These are phyloP conservation scores for Fusarium clavum DNA, from an alignment of 2,329 filamentous ascomycete genomes.

Conservation along the genomic window DNA sequence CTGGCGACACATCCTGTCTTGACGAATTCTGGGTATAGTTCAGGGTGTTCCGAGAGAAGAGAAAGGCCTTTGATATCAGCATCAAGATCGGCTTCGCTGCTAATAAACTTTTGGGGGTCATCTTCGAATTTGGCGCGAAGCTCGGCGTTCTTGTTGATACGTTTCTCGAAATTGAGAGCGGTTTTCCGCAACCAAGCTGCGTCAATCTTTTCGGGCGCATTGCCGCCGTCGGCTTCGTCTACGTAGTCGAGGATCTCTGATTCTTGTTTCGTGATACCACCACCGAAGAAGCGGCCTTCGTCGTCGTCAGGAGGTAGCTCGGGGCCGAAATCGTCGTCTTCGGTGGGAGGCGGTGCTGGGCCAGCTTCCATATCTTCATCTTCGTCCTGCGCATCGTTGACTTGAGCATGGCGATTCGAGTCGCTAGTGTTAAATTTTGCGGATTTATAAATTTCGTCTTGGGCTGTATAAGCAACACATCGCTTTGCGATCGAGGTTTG, in stretches of 20 bases:
- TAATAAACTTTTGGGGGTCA: slow-evolving; percentile 85
- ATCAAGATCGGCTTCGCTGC: slow-evolving; percentile 88
- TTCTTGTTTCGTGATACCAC: slow-evolving; percentile 85
- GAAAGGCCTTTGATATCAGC: slow-evolving; percentile 87
- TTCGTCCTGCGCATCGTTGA: slow-evolving; percentile 59
- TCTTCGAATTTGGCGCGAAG: slow-evolving; percentile 85
- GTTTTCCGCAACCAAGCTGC: slow-evolving; percentile 83
- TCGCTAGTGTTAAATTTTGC: slow-evolving; percentile 63
- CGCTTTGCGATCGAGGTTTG: not conserved
- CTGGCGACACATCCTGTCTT: slow-evolving; percentile 78
- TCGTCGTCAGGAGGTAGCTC: slow-evolving; percentile 68
- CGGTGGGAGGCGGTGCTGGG: slow-evolving; percentile 60
- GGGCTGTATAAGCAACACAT: not conserved
- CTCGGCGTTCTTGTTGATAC: slow-evolving; percentile 90
- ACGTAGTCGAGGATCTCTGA: slow-evolving; percentile 89
- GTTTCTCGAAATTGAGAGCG: slow-evolving; percentile 87
- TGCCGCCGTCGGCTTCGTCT: slow-evolving; percentile 62
- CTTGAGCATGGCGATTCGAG: slow-evolving; percentile 58
- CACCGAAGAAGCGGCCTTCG: slow-evolving; percentile 95
- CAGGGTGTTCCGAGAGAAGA: slow-evolving; percentile 86
- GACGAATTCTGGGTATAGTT: slow-evolving; percentile 84
- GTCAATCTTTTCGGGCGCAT: slow-evolving; percentile 80
- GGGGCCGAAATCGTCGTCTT: slow-evolving; percentile 63
- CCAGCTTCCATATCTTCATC: slow-evolving; percentile 65
- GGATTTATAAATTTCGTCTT: slow-evolving; percentile 74